Conservation (phyloP, 805 yeast genomes). For the Pichia paraexigua region DNA sequence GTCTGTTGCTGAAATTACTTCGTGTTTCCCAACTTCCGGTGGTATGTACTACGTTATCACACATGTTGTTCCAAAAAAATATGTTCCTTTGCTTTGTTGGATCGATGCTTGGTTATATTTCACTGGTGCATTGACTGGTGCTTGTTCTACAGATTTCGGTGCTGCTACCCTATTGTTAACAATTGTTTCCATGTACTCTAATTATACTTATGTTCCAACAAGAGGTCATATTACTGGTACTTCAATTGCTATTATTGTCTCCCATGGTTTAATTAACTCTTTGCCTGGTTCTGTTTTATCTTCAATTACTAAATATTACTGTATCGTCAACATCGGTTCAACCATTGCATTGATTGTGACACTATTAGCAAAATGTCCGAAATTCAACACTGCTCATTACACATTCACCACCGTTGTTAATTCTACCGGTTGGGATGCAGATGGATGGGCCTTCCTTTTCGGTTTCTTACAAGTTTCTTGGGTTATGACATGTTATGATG, state of each 20-base stretch:
- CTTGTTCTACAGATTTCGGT: conserved; percentile 46
- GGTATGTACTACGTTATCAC: conserved; percentile 42
- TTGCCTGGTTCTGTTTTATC: conserved; percentile 44
- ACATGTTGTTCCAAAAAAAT: conserved; percentile 39
- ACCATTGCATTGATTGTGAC: conserved; percentile 45
- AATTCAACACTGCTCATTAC: conserved; percentile 36
- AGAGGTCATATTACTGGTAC: conserved; percentile 42
- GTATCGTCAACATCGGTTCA: conserved; percentile 41
- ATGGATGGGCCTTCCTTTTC: conserved; percentile 51
- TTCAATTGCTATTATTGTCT: conserved; percentile 39
- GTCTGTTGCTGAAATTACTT: conserved; percentile 43
- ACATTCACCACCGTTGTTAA: conserved; percentile 43
- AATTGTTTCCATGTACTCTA: conserved; percentile 34
- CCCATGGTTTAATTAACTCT: conserved; percentile 45
- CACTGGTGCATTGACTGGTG: conserved; percentile 42
- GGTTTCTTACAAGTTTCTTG: conserved; percentile 50
- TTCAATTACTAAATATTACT: conserved; percentile 42
- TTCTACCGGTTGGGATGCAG: conserved; percentile 41
- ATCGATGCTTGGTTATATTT: conserved; percentile 47
- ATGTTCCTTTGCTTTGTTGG: conserved; percentile 46
- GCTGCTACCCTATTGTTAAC: conserved; percentile 41
- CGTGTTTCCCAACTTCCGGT: conserved; percentile 47
- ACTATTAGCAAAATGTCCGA: conserved; percentile 45
- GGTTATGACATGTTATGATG: conserved; percentile 54
- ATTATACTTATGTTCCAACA: conserved; percentile 34